These are phyloP conservation scores for Penicillium cosmopolitanum DNA, from an alignment of 495 filamentous ascomycete species.

Conservation along the genomic window DNA sequence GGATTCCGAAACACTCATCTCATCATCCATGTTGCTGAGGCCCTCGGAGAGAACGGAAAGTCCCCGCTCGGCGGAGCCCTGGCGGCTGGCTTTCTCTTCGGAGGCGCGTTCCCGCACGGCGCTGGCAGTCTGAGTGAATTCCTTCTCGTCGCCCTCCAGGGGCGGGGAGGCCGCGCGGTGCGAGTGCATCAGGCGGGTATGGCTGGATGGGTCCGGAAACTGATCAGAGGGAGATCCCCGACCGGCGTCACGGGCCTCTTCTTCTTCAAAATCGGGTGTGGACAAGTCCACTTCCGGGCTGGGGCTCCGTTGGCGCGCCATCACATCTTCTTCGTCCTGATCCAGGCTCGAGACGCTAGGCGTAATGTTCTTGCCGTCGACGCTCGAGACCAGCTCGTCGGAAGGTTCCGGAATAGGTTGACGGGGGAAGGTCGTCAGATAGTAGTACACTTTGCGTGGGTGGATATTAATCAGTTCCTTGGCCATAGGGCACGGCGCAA, in stretches of 20 bases:
- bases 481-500: conserved; percentile 81
- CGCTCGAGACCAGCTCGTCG: conserved; percentile 50
- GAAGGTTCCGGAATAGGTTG: conserved; percentile 81
- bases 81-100: conserved; percentile 51
- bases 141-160: conserved; percentile 92
- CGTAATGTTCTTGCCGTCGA: conserved; percentile 65
- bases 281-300: conserved; percentile 94
- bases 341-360: conserved; percentile 81
- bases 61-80: conserved; percentile 27
- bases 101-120: conserved; percentile 78
- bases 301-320: conserved; percentile 72
- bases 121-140: conserved; percentile 93
- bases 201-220: conserved; percentile 33
- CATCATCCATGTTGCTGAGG: conserved; percentile 37
- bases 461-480: conserved; percentile 93
- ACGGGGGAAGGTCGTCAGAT: conserved; percentile 80
- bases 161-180: conserved; percentile 78
- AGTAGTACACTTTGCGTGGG: conserved; percentile 94
- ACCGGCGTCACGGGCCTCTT: conserved; percentile 57
- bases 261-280: conserved; percentile 79
- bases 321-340: conserved; percentile 70
- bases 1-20: conserved; percentile 35
- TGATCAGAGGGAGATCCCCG: conserved; percentile 56
- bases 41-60: conserved; percentile 43
- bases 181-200: conserved; percentile 58